Conservation (phyloP, 2,329 filamentous ascomycete species). For the Exophiala calicioides region DNA sequence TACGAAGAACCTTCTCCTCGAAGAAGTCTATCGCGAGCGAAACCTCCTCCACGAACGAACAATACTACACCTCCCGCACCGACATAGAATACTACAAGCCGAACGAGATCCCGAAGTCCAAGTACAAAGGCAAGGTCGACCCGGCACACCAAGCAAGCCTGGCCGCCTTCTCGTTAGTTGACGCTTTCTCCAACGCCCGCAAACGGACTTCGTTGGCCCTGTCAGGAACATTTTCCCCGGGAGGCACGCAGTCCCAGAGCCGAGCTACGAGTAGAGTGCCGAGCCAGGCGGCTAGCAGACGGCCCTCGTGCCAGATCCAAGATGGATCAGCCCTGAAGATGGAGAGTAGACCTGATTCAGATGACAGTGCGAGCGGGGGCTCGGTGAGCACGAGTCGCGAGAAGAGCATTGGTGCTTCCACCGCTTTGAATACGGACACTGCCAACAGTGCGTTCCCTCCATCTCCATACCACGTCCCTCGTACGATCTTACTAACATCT, state of each 20-base stretch:
- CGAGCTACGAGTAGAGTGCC: slow-evolving; percentile 17
- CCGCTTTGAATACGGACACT: slow-evolving; percentile 18
- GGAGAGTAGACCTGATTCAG: slow-evolving; percentile 7
- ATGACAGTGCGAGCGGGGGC: slow-evolving; percentile 9
- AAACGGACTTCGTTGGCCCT: slow-evolving; percentile 27
- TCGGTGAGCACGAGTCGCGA: slow-evolving; percentile 16
- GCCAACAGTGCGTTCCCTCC: slow-evolving; percentile 23
- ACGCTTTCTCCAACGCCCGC: slow-evolving; percentile 23
- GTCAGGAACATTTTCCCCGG: slow-evolving; percentile 30
- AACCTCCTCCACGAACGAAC: slow-evolving; percentile 16
- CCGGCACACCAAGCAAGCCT: slow-evolving; percentile 46
- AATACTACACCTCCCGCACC: slow-evolving; percentile 32
- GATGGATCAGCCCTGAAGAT: slow-evolving; percentile 13
- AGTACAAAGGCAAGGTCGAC: slow-evolving; percentile 52
- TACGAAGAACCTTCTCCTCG: slow-evolving; percentile 26
- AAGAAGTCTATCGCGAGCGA: slow-evolving; percentile 14
- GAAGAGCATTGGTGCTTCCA: slow-evolving; percentile 19
- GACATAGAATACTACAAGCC: slow-evolving; percentile 52
- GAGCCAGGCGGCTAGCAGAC: slow-evolving; percentile 22
- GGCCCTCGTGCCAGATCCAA: slow-evolving; percentile 10
- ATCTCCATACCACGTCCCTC: not conserved
- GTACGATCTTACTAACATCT: not conserved
- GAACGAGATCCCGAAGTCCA: slow-evolving; percentile 50
- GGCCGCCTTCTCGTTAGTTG: slow-evolving; percentile 48
- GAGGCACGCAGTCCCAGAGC: slow-evolving; percentile 33